Percentiles rank a stretch among this genome's conserved stretches.
Evolutionary conservation across 306 rosid species (phyloP).

Genomic region (Senna siamea): DNA sequence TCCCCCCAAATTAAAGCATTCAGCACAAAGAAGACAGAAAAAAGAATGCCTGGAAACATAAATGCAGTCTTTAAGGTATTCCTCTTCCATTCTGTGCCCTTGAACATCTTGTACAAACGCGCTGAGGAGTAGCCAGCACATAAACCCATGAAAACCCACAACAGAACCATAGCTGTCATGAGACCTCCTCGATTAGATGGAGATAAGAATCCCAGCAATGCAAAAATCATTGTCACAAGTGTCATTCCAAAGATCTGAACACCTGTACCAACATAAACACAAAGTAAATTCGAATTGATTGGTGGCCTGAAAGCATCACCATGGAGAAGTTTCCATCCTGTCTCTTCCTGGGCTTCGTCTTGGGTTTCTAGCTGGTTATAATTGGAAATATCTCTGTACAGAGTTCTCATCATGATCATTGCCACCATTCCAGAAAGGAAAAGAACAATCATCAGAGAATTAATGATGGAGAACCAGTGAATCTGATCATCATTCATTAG

Average conservation of each 20-base stretch:
- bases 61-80: conserved; percentile 94
- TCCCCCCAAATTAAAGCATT: conserved; percentile 98
- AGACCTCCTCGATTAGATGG: conserved; percentile 99
- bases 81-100: conserved; percentile 98
- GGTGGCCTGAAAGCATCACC: conserved; percentile 97
- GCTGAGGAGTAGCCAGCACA: conserved; percentile 97
- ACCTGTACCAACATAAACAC: conserved; percentile 98
- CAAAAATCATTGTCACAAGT: conserved; percentile 98
- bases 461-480: conserved; percentile 98
- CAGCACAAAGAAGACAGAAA: conserved; percentile 82
- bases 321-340: conserved; percentile 99
- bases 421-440: conserved; percentile 99
- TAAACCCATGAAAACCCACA: conserved; percentile 99
- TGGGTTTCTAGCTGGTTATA: conserved; percentile 97
- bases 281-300: conserved; percentile 80
- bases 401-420: conserved; percentile 99
- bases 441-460: conserved; percentile 98
- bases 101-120: conserved; percentile 96
- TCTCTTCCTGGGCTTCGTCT: conserved; percentile 99
- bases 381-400: conserved; percentile 95
- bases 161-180: conserved; percentile 98
- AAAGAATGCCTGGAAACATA: conserved; percentile 98
- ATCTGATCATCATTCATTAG: conserved; percentile 99
- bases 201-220: conserved; percentile 94
- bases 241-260: conserved; percentile 96